Base-by-base conservation (phyloP, 768 basidiomycete species). In the Leucogyrophana mollusca region DNA sequence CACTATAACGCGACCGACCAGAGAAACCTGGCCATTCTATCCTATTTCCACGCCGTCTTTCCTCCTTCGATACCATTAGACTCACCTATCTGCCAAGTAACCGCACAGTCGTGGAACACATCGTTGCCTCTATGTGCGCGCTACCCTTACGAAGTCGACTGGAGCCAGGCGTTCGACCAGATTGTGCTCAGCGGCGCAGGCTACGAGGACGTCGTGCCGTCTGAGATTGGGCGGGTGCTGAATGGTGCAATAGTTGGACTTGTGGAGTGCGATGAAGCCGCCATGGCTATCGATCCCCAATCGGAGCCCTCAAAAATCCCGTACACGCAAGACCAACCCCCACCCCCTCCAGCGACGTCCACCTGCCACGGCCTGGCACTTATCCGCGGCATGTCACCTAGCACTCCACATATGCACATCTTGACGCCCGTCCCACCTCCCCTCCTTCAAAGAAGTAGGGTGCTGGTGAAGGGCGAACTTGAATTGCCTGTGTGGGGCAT, bases 401-500 rank as follows among this genome's bases (percentile, higher is more conserved):
- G 49, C 24, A 49, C 57, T 27, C 51, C 51, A 3, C 45, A 49
- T 34, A 66, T 94, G 27, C 92, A 95, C 25, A 54, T 96, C n/a
- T 69, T 96, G 27, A 92, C 94, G 0, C 91, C 94, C 0, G 50
- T 93, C 1, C 81, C 85, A 0, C 65, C 77, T 0, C 43, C 58
- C 0, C 34, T 73, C 1, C 72, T 95, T 2, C 51, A 57, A 0
- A 55, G 60, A 13, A 59, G 58, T 18, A 67, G 79, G 4, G 69
- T 81, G 14, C 57, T 95, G 3, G 82, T 95, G 37, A 93, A 89
- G 62, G 94, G 94, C 7, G 91, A 93, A 59, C 71, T 94, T 56
- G 92, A 94, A 62, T 66, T 96, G 0, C 94, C 94, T 0, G 70
- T 93, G 1, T 87, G 87, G 82, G 92, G 87, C 0, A 81, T 92